Conservation (phyloP, 2,329 filamentous ascomycete species). For the Sporothrix pseudoabietina region DNA sequence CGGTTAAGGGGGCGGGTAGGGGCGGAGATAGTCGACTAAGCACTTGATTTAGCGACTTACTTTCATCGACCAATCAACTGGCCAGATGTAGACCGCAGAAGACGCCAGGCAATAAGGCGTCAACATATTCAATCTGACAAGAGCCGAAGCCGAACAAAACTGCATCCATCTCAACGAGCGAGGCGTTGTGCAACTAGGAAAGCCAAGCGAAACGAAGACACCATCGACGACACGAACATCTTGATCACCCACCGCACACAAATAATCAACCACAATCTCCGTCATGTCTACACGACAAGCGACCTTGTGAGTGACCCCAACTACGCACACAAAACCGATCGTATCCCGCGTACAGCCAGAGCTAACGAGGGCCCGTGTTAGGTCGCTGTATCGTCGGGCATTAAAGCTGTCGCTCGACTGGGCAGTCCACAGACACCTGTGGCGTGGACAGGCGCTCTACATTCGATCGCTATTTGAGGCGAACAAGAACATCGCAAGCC, state of each 20-base stretch:
- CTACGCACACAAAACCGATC: not conserved
- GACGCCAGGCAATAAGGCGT: constrained; percentile 27
- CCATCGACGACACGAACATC: not conserved
- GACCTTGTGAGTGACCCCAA: constrained; percentile 51
- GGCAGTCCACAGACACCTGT: constrained; percentile 88
- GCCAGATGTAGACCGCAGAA: not conserved
- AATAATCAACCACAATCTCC: not conserved
- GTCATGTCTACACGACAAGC: constrained; percentile 53
- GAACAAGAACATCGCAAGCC: constrained; percentile 81
- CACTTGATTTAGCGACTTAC: not conserved
- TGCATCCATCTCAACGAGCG: not conserved
- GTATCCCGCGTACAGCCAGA: not conserved
- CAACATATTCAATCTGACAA: not conserved
- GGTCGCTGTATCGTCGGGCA: constrained; percentile 84
- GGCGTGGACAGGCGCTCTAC: constrained; percentile 95
- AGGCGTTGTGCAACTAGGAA: not conserved
- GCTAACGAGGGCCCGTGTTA: constrained; percentile 38
- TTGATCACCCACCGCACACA: not conserved
- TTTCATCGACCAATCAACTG: constrained; percentile 27
- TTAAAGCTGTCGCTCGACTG: constrained; percentile 94
- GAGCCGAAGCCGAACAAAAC: not conserved
- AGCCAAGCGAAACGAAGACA: not conserved
- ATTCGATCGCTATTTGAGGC: constrained; percentile 94
- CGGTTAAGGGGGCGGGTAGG: too few species aligned
- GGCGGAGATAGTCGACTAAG: too few species aligned